These are phyloP conservation scores for Chlorella variabilis DNA, from an alignment of 163 green algal species.

Conservation along the genomic window DNA sequence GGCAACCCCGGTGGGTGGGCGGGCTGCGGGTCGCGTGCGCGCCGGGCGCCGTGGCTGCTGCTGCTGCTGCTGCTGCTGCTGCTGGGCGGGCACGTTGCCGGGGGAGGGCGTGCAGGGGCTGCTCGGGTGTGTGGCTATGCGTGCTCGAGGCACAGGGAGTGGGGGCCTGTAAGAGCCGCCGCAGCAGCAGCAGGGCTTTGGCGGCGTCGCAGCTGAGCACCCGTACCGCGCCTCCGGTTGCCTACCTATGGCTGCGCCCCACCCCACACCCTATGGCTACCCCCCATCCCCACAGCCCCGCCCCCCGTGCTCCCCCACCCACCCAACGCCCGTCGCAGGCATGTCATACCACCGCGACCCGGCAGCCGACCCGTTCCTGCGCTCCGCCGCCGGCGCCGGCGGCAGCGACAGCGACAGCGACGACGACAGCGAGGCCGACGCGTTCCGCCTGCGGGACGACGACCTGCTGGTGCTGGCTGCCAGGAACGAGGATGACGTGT, in stretches of 20 bases:
- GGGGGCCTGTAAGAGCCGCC: no score
- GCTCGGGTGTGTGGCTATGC: no score
- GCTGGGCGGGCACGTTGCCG: no score
- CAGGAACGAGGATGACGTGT: constrained; percentile 95
- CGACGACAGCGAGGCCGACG: constrained; percentile 80
- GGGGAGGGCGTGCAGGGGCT: no score
- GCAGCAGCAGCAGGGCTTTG: no score
- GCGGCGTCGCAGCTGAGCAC: no score
- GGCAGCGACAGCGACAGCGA: constrained; percentile 36
- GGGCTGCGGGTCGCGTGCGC: neutral
- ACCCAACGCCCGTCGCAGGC: no score
- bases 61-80: neutral
- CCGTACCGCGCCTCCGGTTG: no score
- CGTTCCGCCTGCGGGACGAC: constrained; percentile 70
- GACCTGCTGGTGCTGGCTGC: constrained; percentile 94
- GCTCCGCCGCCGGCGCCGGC: neutral
- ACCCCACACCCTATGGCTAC: no score
- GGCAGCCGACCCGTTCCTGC: constrained; percentile 20
- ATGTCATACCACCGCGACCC: constrained; percentile 48
- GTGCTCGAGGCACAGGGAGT: no score
- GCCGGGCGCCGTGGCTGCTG: neutral
- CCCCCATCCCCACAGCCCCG: neutral
- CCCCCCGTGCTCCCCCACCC: neutral
- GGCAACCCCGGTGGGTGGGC: constrained; percentile 46
- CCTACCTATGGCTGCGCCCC: no score